Base-by-base conservation (phyloP, 768 basidiomycete species). In the Omphalotus guepiniiformis region DNA sequence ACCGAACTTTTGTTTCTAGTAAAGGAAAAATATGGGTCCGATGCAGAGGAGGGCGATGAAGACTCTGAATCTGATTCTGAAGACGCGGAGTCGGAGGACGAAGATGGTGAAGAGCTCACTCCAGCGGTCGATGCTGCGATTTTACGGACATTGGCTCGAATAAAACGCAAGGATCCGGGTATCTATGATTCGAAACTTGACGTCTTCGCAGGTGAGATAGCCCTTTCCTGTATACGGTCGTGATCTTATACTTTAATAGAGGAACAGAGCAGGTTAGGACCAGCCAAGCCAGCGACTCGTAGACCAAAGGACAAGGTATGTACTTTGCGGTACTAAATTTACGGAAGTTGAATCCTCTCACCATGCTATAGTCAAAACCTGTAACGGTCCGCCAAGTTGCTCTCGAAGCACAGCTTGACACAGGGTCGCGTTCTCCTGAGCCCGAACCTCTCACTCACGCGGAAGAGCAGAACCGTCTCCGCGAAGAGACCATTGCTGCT, bases 91-190 rank as follows among this genome's bases (percentile, higher is more conserved):
- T 81, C 81, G 2, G 94, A 98, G 60, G 94, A 98, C 61, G 89
- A 93, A 59, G 88, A 95, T 48, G 96, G 93, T 12, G 91, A 92
- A 55, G 90, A 97, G 62, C 78, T 98, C 42, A 98, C 94, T 0
- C 93, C 93, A 3, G 85, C 84, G 0, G 80, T 97, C 41, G 95
- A 97, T 58, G 96, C 83, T 36, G 96, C 96, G 16, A 96, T 98
- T 56, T 74, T 98, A 32, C 75, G 92, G 39, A 98, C 93, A 1
- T 73, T 99, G 7, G 89, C 85, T 0, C 78, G 84, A 55, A 96
- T 98, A 47, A 80, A 80, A 61, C 75, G 76, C 45, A 86, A 78
- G 55, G 91, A 94, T 60, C 92, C 93, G 0, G 76, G 70, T 0
- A 95, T 99, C 25, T 97, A 99, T 58, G 74, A 89, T 50, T 61